Evolutionary conservation across 768 basidiomycete genomes (phyloP).

Genomic region (Mycena floridula): DNA sequence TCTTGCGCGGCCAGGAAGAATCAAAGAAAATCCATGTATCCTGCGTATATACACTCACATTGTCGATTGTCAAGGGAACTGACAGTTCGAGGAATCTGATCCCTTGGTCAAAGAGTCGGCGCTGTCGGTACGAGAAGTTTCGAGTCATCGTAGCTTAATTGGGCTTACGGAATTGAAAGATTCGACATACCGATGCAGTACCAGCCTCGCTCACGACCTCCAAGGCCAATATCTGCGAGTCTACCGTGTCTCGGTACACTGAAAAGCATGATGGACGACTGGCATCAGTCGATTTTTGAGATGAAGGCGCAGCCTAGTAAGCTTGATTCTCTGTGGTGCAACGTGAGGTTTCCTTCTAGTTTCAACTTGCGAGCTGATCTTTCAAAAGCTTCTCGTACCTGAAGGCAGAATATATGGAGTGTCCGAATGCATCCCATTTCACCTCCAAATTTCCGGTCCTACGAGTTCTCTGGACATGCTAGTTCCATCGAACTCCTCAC

Average conservation of each 20-base stretch:
- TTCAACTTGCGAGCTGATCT: not conserved
- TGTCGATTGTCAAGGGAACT: too few species aligned
- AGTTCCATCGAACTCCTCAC: slow-evolving; percentile 11
- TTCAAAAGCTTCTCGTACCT: slow-evolving; percentile 54
- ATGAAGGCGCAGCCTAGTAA: slow-evolving; percentile 3
- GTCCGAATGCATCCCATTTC: slow-evolving; percentile 55
- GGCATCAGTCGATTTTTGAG: slow-evolving; percentile 8
- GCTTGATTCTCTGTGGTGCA: not conserved
- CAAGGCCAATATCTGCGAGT: slow-evolving; percentile 2
- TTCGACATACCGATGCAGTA: slow-evolving; percentile 9
- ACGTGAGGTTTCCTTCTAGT: too few species aligned
- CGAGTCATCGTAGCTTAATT: too few species aligned
- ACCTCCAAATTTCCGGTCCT: slow-evolving; percentile 52
- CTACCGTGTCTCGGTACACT: slow-evolving; percentile 4
- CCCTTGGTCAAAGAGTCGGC: too few species aligned
- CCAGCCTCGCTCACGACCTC: slow-evolving; percentile 7
- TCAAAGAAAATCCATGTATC: too few species aligned
- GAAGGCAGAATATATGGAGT: slow-evolving; percentile 47
- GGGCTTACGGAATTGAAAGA: too few species aligned
- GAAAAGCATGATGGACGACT: slow-evolving; percentile 10
- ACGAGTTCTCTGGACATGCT: slow-evolving; percentile 43
- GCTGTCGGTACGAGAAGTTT: too few species aligned
- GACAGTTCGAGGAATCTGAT: too few species aligned
- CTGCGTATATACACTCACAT: too few species aligned
- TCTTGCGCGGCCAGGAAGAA: too few species aligned